phyloP scores from a whole-genome alignment of 371 early-diverging fungal genomes.

The Mucor velutinosus region DNA sequence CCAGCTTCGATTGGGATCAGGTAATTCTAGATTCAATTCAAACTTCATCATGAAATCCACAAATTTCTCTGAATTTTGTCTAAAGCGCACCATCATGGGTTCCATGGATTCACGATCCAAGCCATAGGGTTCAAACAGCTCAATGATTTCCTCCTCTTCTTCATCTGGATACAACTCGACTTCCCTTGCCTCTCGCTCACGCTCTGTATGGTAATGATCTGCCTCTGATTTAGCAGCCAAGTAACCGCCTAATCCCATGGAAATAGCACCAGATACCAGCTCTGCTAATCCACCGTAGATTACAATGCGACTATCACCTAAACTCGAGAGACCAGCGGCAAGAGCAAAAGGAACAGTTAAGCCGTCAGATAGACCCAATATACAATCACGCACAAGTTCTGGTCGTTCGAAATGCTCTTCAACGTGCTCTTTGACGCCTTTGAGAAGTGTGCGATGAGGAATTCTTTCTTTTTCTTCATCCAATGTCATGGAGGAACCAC shows the following conservation, averaged over 20 bases:
- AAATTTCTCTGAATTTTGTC: constrained; percentile 57
- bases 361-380: constrained; percentile 73
- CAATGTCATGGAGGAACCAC: not conserved
- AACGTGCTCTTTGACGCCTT: constrained; percentile 41
- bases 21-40: constrained; percentile 70
- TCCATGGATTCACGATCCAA: constrained; percentile 53
- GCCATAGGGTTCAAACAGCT: constrained; percentile 65
- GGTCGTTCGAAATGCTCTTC: constrained; percentile 70
- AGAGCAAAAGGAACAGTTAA: constrained; percentile 80
- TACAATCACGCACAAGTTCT: constrained; percentile 68
- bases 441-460: constrained; percentile 33
- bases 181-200: constrained; percentile 60
- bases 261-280: constrained; percentile 70
- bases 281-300: constrained; percentile 74
- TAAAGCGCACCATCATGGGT: constrained; percentile 61
- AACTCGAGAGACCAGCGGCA: constrained; percentile 69
- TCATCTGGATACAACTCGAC: constrained; percentile 60
- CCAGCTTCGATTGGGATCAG: constrained; percentile 63
- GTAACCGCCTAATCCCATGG: constrained; percentile 48
- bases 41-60: constrained; percentile 81
- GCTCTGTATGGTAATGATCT: constrained; percentile 67
- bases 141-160: constrained; percentile 70
- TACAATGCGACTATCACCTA: constrained; percentile 62
- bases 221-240: constrained; percentile 63
- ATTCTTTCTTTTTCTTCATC: constrained; percentile 22